These are phyloP conservation scores for Coccomyxa sp. DNA, from an alignment of 139 green algal species.

Conservation along the genomic window DNA sequence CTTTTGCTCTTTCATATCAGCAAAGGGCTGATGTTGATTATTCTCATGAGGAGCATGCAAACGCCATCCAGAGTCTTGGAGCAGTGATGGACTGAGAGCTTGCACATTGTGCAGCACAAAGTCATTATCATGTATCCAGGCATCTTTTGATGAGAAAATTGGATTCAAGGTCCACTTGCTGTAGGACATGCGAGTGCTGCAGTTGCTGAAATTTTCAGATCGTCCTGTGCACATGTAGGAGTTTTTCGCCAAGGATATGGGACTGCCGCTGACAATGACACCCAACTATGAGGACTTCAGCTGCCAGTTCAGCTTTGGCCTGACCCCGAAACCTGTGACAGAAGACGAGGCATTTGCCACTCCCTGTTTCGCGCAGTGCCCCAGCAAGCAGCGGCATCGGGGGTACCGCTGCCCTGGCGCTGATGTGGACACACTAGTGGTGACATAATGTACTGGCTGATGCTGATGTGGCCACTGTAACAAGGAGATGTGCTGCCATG, in stretches of 20 bases:
- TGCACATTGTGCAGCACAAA: neutral
- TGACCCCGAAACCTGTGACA: constrained; percentile 39
- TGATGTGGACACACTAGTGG: no score
- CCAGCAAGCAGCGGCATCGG: constrained; percentile 8
- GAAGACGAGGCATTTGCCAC: constrained; percentile 64
- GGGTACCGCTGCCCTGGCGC: no score
- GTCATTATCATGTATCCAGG: neutral
- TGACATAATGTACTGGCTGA: no score
- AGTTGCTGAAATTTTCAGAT: neutral
- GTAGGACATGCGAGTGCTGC: neutral
- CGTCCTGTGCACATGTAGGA: constrained; percentile 31
- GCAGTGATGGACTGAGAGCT: neutral
- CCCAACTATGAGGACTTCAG: constrained; percentile 88
- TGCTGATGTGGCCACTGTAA: no score
- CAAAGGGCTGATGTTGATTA: no score
- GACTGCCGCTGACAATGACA: constrained; percentile 77
- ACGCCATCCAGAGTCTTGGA: no score
- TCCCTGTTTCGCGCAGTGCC: constrained; percentile 72
- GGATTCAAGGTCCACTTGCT: neutral
- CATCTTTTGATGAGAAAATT: neutral
- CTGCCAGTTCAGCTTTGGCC: constrained; percentile 74
- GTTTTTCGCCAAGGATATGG: constrained; percentile 87
- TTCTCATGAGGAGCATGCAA: no score
- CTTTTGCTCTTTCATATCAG: no score
- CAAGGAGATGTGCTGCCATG: no score